phyloP scores from a whole-genome alignment of 345 rosid species.

The Brassica incana region DNA sequence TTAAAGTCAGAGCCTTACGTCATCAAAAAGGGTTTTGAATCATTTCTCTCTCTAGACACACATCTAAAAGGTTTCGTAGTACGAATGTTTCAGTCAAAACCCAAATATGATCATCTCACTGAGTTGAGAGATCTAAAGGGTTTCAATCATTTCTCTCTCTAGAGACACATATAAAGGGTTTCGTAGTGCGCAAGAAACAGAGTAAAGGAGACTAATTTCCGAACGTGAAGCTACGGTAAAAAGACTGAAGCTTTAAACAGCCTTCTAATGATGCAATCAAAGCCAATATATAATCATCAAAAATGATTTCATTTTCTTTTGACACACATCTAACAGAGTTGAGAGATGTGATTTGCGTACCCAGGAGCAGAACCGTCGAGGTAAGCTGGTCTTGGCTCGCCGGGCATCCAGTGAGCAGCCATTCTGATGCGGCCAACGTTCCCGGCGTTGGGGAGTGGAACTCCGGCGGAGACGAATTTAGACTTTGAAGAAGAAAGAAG shows the following conservation, averaged over 20 bases:
- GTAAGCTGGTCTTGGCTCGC: conserved; percentile 92
- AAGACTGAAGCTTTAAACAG: neutral
- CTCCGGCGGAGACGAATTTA: conserved; percentile 58
- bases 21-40: neutral
- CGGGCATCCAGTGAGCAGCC: conserved; percentile 98
- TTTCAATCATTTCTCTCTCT: neutral
- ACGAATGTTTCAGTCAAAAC: neutral
- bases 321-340: neutral
- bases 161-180: neutral
- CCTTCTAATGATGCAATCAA: neutral
- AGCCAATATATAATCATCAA: neutral
- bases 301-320: neutral
- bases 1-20: neutral
- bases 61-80: neutral
- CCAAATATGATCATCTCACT: neutral
- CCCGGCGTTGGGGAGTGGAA: conserved; percentile 45
- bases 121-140: neutral
- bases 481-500: conserved; percentile 75
- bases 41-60: neutral
- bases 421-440: conserved; percentile 61
- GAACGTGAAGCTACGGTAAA: neutral
- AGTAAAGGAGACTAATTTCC: neutral
- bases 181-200: neutral
- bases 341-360: conserved; percentile 35
- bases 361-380: conserved; percentile 99